These are phyloP conservation scores for Metschnikowia continentalis DNA, from an alignment of 805 yeast genomes.

Conservation along the genomic window DNA sequence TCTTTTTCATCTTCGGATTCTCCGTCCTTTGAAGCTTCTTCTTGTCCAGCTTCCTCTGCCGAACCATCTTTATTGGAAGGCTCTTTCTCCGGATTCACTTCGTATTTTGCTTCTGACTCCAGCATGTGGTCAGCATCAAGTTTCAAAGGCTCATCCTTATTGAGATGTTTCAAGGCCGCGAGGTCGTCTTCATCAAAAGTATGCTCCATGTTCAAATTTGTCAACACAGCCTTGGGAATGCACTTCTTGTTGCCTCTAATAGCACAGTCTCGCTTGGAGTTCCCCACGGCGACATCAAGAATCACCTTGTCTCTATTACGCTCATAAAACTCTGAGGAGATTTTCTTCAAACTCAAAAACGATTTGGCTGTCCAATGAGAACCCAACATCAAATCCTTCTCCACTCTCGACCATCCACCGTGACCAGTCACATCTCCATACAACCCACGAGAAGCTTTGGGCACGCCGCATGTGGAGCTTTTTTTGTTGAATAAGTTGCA, in stretches of 20 bases:
- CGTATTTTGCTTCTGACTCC: neutral
- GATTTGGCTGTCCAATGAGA: slow-evolving; percentile 40
- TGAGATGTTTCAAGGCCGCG: slow-evolving; percentile 3
- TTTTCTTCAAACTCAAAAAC: slow-evolving; percentile 34
- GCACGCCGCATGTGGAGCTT: slow-evolving; percentile 12
- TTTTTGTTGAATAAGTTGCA: slow-evolving; percentile 21
- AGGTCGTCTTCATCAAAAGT: slow-evolving; percentile 27
- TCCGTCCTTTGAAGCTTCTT: neutral
- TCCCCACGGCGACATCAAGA: slow-evolving; percentile 37
- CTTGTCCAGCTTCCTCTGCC: neutral
- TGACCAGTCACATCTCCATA: slow-evolving; percentile 14
- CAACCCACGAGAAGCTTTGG: slow-evolving; percentile 9
- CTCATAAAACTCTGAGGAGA: slow-evolving; percentile 19
- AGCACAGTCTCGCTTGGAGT: slow-evolving; percentile 26
- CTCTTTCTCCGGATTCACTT: slow-evolving; percentile 2
- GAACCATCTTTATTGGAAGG: neutral
- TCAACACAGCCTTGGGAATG: slow-evolving; percentile 27
- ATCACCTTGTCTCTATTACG: slow-evolving; percentile 28
- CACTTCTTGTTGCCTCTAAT: slow-evolving; percentile 36
- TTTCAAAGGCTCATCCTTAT: slow-evolving; percentile 6
- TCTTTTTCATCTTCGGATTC: neutral
- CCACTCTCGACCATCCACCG: slow-evolving; percentile 39
- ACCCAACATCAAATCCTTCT: slow-evolving; percentile 46
- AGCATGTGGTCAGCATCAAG: slow-evolving; percentile 6
- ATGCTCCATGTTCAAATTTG: slow-evolving; percentile 24